Evolutionary conservation across 306 rosid genomes (phyloP).

Genomic region (Adenanthera pavonina): DNA sequence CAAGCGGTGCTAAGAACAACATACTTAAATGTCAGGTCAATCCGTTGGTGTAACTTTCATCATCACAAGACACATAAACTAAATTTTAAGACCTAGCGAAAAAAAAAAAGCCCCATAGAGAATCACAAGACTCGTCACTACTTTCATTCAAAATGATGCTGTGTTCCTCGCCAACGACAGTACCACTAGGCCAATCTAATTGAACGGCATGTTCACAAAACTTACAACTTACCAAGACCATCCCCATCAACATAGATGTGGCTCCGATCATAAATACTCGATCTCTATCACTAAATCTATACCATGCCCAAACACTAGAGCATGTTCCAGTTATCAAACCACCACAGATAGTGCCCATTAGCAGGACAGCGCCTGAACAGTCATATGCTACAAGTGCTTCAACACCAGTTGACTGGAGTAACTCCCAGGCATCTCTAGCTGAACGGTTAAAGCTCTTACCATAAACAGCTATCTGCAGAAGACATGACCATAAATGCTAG

Average conservation of each 20-base stretch:
- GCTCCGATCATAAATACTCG: slow-evolving; percentile 83
- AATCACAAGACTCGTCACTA: not conserved
- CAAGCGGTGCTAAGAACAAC: too few relatives aligned
- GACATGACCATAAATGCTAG: slow-evolving; percentile 24
- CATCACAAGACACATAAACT: not conserved
- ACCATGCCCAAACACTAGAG: slow-evolving; percentile 89
- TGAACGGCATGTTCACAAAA: not conserved
- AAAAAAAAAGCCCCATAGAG: too few relatives aligned
- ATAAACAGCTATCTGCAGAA: slow-evolving; percentile 86
- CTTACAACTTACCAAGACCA: slow-evolving; percentile 79
- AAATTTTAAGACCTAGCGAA: too few relatives aligned
- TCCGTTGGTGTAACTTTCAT: not conserved
- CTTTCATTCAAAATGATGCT: not conserved
- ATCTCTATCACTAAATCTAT: slow-evolving; percentile 58
- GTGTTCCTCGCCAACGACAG: not conserved
- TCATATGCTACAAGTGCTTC: slow-evolving; percentile 97
- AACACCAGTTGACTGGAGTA: slow-evolving; percentile 96
- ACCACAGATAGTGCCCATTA: slow-evolving; percentile 87
- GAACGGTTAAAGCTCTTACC: slow-evolving; percentile 93
- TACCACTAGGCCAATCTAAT: not conserved
- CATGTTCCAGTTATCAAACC: slow-evolving; percentile 95
- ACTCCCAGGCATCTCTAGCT: slow-evolving; percentile 98
- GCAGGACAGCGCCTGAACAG: slow-evolving; percentile 96
- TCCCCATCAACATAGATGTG: slow-evolving; percentile 95
- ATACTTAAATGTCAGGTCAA: too few relatives aligned